Base-by-base conservation (phyloP, 75 land plant species). In the Picea glauca region DNA sequence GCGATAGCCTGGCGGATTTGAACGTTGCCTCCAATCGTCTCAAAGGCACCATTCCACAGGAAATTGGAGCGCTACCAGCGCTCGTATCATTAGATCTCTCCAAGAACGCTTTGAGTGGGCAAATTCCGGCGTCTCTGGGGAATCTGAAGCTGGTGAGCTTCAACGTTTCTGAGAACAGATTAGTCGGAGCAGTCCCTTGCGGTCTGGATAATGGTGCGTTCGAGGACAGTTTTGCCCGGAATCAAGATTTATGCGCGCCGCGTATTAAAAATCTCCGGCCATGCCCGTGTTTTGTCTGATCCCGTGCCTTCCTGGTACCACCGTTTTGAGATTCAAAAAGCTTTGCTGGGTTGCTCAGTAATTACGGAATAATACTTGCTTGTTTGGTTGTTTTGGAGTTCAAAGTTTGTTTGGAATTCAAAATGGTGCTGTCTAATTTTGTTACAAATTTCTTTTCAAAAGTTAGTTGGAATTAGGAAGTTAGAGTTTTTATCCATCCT, bases 121-220 rank as follows among this genome's bases (percentile, higher is more conserved):
- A 66, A 60, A 86, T 94, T 56, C 98, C 98, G 54, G 60, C 17
- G 60, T 26, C 26, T 26, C 26, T 26, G 26, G 26, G 81, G 83
- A 26, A 26, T 26, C 26, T 26, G 26, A 26, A 81, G 87, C 90
- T 88, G 12, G 82, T 84, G 67, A 76, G 26, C 72, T 85, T 94
- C 70, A 90, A 94, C 78, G 35, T 94, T 20, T 94, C 96, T 9
- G 80, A 88, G 76, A 94, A 94, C 84, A 62, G 64, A 5, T 81
- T 94, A 11, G 81, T 86, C 15, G 96, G 96, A 13, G 74, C 74
- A 12, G 64, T 91, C 6, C 96, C 93, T 0, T 82, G 88, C 4
- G 23, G 81, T 17, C 83, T 67, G 67, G 78, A 60, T 11, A 82
- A 79, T 1, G 77, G 62, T 57, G 83, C 78, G 43, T 91, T 86